Conservation (phyloP, 495 filamentous ascomycete species). For the Hypoxylon fragiforme region DNA sequence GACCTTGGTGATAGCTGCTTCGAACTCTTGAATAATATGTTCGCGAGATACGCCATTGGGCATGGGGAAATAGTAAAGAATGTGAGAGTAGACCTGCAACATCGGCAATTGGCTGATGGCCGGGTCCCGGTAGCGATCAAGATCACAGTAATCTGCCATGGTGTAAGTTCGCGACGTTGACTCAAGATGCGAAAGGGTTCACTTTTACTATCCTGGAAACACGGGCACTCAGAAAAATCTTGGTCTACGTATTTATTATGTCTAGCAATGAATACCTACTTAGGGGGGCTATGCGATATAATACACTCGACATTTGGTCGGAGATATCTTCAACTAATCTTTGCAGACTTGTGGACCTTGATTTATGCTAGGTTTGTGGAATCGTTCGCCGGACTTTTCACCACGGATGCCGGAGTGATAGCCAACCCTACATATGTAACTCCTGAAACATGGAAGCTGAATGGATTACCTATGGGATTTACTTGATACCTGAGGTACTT, state of each 20-base stretch:
- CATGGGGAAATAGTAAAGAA: slow-evolving; percentile 37
- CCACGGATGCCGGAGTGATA: neutral
- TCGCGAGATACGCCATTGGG: slow-evolving; percentile 17
- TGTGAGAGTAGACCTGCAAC: slow-evolving; percentile 46
- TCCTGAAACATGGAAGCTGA: neutral
- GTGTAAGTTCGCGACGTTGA: neutral
- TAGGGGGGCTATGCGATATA: too few relatives aligned
- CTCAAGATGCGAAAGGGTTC: neutral
- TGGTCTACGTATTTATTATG: neutral
- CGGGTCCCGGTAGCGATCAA: slow-evolving; percentile 10
- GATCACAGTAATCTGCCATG: slow-evolving; percentile 8
- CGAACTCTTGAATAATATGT: slow-evolving; percentile 25
- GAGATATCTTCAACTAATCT: neutral
- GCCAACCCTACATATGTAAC: neutral
- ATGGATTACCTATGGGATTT: neutral
- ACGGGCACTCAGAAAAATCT: too few relatives aligned
- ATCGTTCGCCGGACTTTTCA: neutral
- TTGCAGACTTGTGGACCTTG: neutral
- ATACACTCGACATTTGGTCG: neutral
- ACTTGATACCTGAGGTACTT: too few relatives aligned
- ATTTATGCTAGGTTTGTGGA: neutral
- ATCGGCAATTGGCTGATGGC: slow-evolving; percentile 44
- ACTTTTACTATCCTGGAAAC: neutral
- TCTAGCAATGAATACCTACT: neutral
- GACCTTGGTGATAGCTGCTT: slow-evolving; percentile 36